A percentile compares a stretch with the other conserved stretches of the same genome.
These are phyloP conservation scores for Candida labiduridarum DNA, from an alignment of 1,139 yeast genomes.

Conservation along the genomic window DNA sequence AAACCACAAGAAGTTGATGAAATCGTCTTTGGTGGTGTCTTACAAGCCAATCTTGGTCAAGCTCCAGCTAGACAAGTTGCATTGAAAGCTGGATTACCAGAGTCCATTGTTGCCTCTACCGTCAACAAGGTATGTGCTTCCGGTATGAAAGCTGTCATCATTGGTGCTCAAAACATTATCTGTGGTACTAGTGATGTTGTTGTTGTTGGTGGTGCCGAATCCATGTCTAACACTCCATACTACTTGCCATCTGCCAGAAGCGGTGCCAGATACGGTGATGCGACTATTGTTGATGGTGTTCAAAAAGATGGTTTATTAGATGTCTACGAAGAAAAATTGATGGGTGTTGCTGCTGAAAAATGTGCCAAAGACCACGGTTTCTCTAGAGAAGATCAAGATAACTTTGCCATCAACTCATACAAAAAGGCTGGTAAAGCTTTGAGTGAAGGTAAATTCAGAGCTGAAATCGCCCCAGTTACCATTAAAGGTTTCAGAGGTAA, in stretches of 20 bases:
- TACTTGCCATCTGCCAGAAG: slow-evolving; percentile 82
- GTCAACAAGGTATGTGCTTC: slow-evolving; percentile 97
- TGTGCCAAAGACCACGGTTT: slow-evolving; percentile 76
- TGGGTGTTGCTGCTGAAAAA: slow-evolving; percentile 97
- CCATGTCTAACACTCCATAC: slow-evolving; percentile 96
- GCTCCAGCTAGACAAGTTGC: slow-evolving; percentile 99
- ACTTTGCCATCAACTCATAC: slow-evolving; percentile 68
- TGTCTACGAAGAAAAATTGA: slow-evolving; percentile 81
- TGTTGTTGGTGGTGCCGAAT: slow-evolving; percentile 96
- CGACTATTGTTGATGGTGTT: slow-evolving; percentile 78
- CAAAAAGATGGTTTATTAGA: slow-evolving; percentile 91
- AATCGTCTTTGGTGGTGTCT: slow-evolving; percentile 88
- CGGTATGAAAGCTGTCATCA: slow-evolving; percentile 87
- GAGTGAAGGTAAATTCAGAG: slow-evolving; percentile 73
- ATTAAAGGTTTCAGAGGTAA: slow-evolving; percentile 91
- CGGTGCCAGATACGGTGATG: slow-evolving; percentile 90
- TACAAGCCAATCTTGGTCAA: slow-evolving; percentile 94
- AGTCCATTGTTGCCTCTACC: slow-evolving; percentile 80
- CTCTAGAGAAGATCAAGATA: slow-evolving; percentile 72
- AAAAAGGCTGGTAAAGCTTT: slow-evolving; percentile 81
- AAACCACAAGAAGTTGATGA: slow-evolving; percentile 83
- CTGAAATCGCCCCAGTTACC: slow-evolving; percentile 84
- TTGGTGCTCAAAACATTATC: slow-evolving; percentile 87
- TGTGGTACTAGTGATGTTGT: slow-evolving; percentile 91
- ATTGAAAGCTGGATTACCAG: slow-evolving; percentile 80